phyloP scores from a whole-genome alignment of 2,329 filamentous ascomycete genomes.

The Ceratocystis ficicola region DNA sequence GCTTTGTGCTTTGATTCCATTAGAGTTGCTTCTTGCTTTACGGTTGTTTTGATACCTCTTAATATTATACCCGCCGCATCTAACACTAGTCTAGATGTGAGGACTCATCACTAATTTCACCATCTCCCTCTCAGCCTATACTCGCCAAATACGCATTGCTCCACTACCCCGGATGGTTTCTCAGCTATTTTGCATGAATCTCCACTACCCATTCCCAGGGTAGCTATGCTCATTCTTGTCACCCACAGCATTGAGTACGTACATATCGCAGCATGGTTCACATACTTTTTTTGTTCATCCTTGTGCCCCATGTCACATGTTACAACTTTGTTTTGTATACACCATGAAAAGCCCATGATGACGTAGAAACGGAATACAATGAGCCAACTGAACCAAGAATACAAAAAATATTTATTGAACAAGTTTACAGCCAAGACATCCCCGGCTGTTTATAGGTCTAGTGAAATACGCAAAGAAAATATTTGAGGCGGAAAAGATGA shows the following conservation, averaged over 20 bases:
- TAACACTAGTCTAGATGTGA: not conserved
- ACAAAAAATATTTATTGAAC: slow-evolving; percentile 9
- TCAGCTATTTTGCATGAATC: not conserved
- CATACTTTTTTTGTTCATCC: not conserved
- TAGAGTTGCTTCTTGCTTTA: not conserved
- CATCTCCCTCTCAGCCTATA: not conserved
- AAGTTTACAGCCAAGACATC: slow-evolving; percentile 3
- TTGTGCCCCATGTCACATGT: not conserved
- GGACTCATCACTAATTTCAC: not conserved
- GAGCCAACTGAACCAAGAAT: slow-evolving; percentile 1
- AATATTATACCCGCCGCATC: not conserved
- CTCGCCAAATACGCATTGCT: not conserved
- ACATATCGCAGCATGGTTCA: not conserved
- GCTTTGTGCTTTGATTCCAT: not conserved
- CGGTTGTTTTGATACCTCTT: not conserved
- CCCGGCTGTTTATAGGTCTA: slow-evolving; percentile 9
- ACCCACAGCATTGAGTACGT: not conserved
- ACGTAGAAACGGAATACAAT: not conserved
- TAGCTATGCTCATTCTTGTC: not conserved
- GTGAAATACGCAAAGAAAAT: slow-evolving; percentile 9
- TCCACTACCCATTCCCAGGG: too few species aligned
- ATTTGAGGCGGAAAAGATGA: slow-evolving; percentile 3
- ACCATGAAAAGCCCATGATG: not conserved
- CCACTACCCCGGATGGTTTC: not conserved
- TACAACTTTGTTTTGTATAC: not conserved